phyloP scores from a whole-genome alignment of 805 yeast genomes.

The Candida wancherniae region DNA sequence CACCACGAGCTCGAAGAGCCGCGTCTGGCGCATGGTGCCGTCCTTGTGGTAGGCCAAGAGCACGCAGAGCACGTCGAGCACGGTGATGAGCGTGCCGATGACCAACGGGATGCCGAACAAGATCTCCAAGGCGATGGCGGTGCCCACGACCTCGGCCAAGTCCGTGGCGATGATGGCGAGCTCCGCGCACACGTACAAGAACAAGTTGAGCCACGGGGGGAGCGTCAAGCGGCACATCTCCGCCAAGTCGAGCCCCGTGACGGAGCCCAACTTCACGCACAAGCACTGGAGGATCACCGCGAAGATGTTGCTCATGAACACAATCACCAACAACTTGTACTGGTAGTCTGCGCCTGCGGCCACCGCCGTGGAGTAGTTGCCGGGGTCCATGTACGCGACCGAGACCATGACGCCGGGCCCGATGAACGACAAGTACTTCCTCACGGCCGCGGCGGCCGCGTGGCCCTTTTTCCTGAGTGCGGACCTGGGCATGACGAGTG shows the following conservation, averaged over 20 bases:
- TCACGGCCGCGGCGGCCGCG: conserved; percentile 15
- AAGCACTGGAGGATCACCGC: conserved; percentile 80
- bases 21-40: conserved; percentile 68
- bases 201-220: conserved; percentile 59
- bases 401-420: conserved; percentile 89
- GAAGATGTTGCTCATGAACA: conserved; percentile 72
- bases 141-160: conserved; percentile 90
- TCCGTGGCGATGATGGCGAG: conserved; percentile 89
- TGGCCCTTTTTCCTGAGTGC: conserved; percentile 16
- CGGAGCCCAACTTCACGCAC: conserved; percentile 82
- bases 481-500: no score
- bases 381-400: conserved; percentile 93
- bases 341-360: conserved; percentile 80
- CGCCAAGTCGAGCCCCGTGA: conserved; percentile 85
- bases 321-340: conserved; percentile 66
- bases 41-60: conserved; percentile 71
- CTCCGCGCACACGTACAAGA: conserved; percentile 70
- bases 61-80: conserved; percentile 74
- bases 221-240: conserved; percentile 73
- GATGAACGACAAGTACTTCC: conserved; percentile 61
- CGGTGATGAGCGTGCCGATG: conserved; percentile 73
- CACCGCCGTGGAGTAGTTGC: conserved; percentile 87
- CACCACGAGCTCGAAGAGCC: conserved; percentile 76
- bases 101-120: conserved; percentile 68
- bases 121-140: conserved; percentile 81